Percentiles rank a stretch among this genome's conserved stretches.
Conservation (phyloP, 177 flowering plant genomes). For the Telopea speciosissima region DNA sequence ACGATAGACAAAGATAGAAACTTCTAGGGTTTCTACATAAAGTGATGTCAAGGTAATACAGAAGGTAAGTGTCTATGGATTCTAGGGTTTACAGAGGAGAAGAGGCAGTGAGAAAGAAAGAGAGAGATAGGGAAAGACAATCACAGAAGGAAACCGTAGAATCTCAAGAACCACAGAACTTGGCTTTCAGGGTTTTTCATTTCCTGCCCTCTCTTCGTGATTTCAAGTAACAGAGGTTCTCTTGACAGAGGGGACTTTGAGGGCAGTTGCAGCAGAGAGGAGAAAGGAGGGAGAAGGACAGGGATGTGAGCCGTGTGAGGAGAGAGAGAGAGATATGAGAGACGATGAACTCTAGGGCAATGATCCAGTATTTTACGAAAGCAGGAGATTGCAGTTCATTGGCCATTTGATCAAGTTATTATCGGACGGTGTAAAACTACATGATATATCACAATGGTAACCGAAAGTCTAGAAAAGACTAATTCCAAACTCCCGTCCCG, state of each 20-base stretch:
- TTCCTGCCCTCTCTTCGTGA: not conserved
- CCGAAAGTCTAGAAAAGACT: too few relatives aligned
- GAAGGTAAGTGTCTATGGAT: too few relatives aligned
- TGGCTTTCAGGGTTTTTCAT: not conserved
- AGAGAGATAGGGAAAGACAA: too few relatives aligned
- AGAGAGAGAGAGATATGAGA: not conserved
- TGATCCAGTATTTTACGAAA: slow-evolving; percentile 8
- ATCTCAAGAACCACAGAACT: not conserved
- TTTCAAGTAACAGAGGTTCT: too few relatives aligned
- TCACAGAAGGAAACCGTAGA: not conserved
- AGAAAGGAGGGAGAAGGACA: not conserved
- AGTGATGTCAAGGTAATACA: too few relatives aligned
- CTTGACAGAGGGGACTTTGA: not conserved
- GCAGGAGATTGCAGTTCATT: not conserved
- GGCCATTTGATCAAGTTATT: not conserved
- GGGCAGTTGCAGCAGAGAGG: not conserved
- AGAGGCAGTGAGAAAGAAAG: not conserved
- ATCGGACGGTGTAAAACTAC: not conserved
- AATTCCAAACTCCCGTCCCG: too few relatives aligned
- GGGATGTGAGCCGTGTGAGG: not conserved
- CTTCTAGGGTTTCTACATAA: slow-evolving; percentile 4
- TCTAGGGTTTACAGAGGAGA: not conserved
- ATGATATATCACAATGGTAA: not conserved
- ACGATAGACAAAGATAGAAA: not conserved
- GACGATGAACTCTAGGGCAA: slow-evolving; percentile 2